Base-by-base conservation (phyloP, 768 basidiomycete species). In the Hemileccinum rubropunctum region DNA sequence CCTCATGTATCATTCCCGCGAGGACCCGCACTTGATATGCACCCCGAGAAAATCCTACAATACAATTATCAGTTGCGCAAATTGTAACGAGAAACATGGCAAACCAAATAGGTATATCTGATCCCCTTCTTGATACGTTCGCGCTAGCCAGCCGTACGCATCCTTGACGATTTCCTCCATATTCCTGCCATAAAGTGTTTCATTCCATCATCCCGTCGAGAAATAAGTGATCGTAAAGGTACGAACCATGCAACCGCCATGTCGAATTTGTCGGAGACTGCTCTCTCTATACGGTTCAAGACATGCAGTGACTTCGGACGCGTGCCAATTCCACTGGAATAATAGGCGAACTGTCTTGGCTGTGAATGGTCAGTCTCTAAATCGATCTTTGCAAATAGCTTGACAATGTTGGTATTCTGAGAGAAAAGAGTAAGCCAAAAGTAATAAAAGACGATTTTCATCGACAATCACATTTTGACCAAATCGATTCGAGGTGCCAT, bases 1-100 rank as follows among this genome's bases (percentile, higher is more conserved):
- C 72, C 56, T 68, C 64, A 18, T 72, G 48, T 10, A 75, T 64
- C 73, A 76, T 75, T 8, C 63, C 75, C 0, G 73, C 71, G 8
- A 74, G 63, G 2, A 68, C 69, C 10, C 75, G 65, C 0, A 71
- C 72, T 46, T 72, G 68, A 51, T 73, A 73, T 27, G 73, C 71
- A 18, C 76, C 76, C 26, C 76, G 66, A 27, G 75, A 76, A 52
- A 78, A 78, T 26, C 69, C 69, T 69, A 21, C 0, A 23, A 8
- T 10, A 6, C 1, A 1, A 38, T 20, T 3, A 27, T 45, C 12
- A 40, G 12, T 23, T 11, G 12, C 34, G 1, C 38, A 18, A 14
- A 13, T 1, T 7, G 8, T 6, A 10, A n/a, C 6, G 3, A 42
- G 13, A 34, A 46, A 37, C 3, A 3, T 15, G 30, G 28, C 46